phyloP scores from a whole-genome alignment of 306 rosid species.

The Prunus kanzakura region DNA sequence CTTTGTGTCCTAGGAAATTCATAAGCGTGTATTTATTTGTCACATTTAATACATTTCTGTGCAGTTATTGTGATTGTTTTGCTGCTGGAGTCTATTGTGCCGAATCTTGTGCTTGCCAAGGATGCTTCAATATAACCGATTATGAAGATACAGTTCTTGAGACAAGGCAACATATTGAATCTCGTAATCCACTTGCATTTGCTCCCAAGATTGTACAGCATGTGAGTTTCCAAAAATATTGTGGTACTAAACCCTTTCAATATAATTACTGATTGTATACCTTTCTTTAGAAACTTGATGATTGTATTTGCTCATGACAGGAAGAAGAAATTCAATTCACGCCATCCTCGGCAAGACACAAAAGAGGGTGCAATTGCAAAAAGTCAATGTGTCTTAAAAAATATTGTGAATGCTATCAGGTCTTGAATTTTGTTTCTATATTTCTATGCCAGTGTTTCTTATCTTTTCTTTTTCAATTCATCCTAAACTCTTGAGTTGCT shows the following conservation, averaged over 20 bases:
- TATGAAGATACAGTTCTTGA: conserved; percentile 41
- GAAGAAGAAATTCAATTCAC: conserved; percentile 39
- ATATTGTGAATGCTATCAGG: conserved; percentile 89
- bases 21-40: background rate
- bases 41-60: conserved; percentile 13
- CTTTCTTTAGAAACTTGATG: conserved; percentile 17
- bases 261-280: background rate
- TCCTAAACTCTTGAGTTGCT: conserved; percentile 17
- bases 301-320: conserved; percentile 30
- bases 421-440: conserved; percentile 14
- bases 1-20: background rate
- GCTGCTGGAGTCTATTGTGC: conserved; percentile 50
- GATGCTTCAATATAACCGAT: conserved; percentile 57
- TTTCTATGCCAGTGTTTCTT: background rate
- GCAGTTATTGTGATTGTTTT: conserved; percentile 84
- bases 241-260: conserved; percentile 28
- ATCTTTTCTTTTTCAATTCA: conserved; percentile 1
- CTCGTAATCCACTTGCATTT: conserved; percentile 72
- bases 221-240: conserved; percentile 33
- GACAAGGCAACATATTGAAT: conserved; percentile 39
- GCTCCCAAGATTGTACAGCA: conserved; percentile 48
- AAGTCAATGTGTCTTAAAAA: conserved; percentile 66
- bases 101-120: conserved; percentile 56
- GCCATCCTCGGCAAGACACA: conserved; percentile 68
- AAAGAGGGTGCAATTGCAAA: conserved; percentile 79